Conservation (phyloP, 1,284 basidiomycete species). For the Ceratobasidium sp. region DNA sequence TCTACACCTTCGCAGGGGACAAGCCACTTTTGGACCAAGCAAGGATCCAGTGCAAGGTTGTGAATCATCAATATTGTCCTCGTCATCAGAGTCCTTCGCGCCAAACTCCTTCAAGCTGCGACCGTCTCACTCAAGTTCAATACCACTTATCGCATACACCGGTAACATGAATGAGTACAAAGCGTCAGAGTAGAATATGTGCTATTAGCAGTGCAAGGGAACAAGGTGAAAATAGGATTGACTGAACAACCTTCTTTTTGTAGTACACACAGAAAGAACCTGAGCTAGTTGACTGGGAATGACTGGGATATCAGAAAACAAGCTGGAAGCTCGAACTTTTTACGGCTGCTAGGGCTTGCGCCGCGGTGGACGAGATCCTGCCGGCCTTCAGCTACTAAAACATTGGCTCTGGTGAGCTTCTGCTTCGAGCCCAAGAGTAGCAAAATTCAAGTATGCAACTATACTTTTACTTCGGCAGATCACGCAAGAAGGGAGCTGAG, state of each 20-base stretch:
- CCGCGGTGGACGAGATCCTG: background rate
- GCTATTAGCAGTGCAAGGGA: no score
- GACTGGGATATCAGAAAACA: background rate
- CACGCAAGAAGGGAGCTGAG: no score
- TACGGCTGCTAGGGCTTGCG: background rate
- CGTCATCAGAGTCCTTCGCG: background rate
- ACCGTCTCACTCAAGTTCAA: conserved; percentile 7
- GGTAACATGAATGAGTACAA: no score
- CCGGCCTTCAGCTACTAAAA: background rate
- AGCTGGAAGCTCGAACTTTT: background rate
- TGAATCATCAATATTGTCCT: background rate
- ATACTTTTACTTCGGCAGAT: no score
- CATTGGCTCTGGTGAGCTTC: background rate
- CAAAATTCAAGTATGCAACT: background rate
- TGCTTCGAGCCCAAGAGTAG: background rate
- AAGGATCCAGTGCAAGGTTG: no score
- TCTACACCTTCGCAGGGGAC: no score
- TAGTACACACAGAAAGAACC: no score
- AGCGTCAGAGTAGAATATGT: no score
- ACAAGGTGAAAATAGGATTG: no score
- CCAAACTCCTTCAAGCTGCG: conserved; percentile 13
- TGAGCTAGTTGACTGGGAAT: no score
- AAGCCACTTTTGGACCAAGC: no score
- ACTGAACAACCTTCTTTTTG: no score
- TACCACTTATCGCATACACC: background rate